These are phyloP conservation scores for Syncephalis fuscata DNA, from an alignment of 371 early-diverging fungal species.

Conservation along the genomic window DNA sequence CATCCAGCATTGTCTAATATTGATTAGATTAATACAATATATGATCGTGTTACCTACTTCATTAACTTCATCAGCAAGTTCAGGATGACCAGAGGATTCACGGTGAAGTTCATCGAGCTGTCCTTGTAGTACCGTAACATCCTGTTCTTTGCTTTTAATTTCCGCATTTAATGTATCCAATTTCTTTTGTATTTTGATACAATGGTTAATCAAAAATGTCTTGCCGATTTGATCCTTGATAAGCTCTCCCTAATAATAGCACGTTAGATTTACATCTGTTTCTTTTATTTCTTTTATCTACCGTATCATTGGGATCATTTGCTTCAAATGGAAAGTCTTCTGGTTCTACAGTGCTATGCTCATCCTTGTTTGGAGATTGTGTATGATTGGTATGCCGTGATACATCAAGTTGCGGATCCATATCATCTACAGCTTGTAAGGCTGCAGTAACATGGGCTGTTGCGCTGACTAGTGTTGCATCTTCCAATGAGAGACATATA, in stretches of 20 bases:
- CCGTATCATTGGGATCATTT: not conserved
- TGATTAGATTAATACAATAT: conserved; percentile 8
- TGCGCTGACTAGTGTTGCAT: conserved; percentile 12
- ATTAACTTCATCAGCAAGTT: not conserved
- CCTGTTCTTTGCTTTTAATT: conserved; percentile 19
- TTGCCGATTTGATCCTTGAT: conserved; percentile 29
- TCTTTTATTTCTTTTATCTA: not conserved
- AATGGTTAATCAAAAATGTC: conserved; percentile 41
- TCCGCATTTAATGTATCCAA: conserved; percentile 25
- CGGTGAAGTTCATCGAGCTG: conserved; percentile 22
- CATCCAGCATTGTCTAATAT: conserved; percentile 23
- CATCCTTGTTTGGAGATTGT: not conserved
- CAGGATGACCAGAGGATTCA: conserved; percentile 11
- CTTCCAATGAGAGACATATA: conserved; percentile 25
- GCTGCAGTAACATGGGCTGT: too few species aligned
- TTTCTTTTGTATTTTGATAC: conserved; percentile 29
- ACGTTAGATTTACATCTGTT: not conserved
- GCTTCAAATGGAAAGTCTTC: not conserved
- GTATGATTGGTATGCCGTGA: not conserved
- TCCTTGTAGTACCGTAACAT: conserved; percentile 23
- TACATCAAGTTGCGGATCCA: conserved; percentile 27
- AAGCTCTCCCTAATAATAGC: conserved; percentile 23
- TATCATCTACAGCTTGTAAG: conserved; percentile 13
- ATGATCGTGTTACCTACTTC: not conserved
- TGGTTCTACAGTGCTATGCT: not conserved